phyloP scores from a whole-genome alignment of 306 rosid species.

The Prunus kanzakura region DNA sequence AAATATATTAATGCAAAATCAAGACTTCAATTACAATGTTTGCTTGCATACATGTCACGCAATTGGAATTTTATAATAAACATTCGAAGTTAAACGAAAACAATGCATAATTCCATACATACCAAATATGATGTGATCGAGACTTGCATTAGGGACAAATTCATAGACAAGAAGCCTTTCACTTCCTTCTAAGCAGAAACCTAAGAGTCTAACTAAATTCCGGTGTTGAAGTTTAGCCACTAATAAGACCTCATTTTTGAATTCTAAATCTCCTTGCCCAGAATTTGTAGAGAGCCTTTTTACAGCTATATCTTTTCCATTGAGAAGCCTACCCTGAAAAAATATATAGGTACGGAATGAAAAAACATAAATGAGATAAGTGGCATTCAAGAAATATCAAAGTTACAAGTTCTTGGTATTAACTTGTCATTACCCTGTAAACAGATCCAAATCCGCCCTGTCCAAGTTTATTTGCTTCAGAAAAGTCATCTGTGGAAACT shows the following conservation, averaged over 20 bases:
- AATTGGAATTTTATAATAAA: not conserved
- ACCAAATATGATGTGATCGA: conserved; percentile 8
- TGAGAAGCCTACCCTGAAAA: not conserved
- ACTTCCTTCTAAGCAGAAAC: conserved; percentile 1
- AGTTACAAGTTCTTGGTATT: too few relatives aligned
- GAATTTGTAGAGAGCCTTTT: not conserved
- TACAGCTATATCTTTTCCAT: conserved; percentile 2
- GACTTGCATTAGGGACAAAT: conserved; percentile 5
- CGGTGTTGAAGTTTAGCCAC: conserved; percentile 11
- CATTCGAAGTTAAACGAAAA: not conserved
- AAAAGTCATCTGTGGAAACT: conserved; percentile 4
- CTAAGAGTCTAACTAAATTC: conserved; percentile 2
- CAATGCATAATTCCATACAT: not conserved
- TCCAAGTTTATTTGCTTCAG: conserved; percentile 10
- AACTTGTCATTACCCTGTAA: not conserved
- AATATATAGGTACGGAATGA: not conserved
- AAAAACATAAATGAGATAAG: not conserved
- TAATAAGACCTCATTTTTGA: not conserved
- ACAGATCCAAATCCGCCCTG: conserved; percentile 5
- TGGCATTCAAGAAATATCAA: too few relatives aligned
- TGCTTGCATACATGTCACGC: not conserved
- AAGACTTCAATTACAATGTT: not conserved
- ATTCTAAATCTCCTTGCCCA: conserved; percentile 4
- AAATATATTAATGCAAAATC: not conserved
- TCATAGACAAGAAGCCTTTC: conserved; percentile 11